These are phyloP conservation scores for Marasmius fiardii DNA, from an alignment of 1,284 basidiomycete genomes.

Conservation along the genomic window DNA sequence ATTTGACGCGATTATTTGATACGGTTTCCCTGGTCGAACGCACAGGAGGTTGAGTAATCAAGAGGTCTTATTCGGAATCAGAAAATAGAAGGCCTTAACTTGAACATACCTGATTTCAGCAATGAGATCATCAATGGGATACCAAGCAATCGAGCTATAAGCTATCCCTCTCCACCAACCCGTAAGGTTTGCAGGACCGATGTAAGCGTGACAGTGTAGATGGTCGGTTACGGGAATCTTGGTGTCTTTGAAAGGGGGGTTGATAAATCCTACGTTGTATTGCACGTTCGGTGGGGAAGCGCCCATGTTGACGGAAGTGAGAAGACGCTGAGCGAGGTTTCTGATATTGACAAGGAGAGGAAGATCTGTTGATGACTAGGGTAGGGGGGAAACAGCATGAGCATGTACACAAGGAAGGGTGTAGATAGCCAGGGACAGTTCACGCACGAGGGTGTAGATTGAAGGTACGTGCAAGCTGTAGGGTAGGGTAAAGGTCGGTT, in stretches of 20 bases:
- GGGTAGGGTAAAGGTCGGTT: slow-evolving; percentile 5
- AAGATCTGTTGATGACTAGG: slow-evolving; percentile 68
- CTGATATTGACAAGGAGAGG: slow-evolving; percentile 64
- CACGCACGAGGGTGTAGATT: slow-evolving; percentile 64
- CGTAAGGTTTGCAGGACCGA: slow-evolving; percentile 56
- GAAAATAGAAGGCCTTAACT: slow-evolving; percentile 9
- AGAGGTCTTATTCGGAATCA: not conserved
- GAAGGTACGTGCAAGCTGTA: slow-evolving; percentile 77
- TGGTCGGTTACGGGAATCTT: slow-evolving; percentile 77
- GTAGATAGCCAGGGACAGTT: no score
- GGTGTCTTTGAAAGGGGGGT: slow-evolving; percentile 67
- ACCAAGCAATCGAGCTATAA: slow-evolving; percentile 69
- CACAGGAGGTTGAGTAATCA: not conserved
- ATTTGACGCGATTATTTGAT: slow-evolving; percentile 72
- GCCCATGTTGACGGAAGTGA: slow-evolving; percentile 39
- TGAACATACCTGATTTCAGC: slow-evolving; percentile 75
- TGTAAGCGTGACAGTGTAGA: slow-evolving; percentile 70
- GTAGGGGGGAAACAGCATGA: slow-evolving; percentile 6
- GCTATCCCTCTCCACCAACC: slow-evolving; percentile 72
- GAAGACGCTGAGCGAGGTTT: slow-evolving; percentile 54
- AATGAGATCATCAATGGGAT: slow-evolving; percentile 71
- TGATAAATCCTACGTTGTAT: slow-evolving; percentile 71
- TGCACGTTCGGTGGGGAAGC: slow-evolving; percentile 27
- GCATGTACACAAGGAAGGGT: slow-evolving; percentile 2
- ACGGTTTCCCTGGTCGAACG: slow-evolving; percentile 54